Conservation (phyloP, 108 stramenopile genomes). For the Cyclotella kingstonii region DNA sequence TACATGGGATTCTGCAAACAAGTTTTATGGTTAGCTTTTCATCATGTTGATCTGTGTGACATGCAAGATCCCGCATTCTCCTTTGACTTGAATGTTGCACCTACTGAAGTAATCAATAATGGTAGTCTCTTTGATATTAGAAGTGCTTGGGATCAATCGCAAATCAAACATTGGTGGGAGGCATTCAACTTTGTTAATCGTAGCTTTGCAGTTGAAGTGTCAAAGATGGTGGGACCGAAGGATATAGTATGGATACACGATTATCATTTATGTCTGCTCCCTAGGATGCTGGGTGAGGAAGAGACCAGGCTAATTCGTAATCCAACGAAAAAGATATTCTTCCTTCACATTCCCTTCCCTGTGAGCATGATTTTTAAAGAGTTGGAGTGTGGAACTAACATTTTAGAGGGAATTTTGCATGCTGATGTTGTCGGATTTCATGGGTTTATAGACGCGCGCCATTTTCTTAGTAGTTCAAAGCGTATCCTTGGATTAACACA, state of each 20-base stretch:
- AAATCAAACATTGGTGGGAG: slow-evolving; percentile 43
- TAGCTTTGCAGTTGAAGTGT: slow-evolving; percentile 51
- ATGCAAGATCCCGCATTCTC: slow-evolving; percentile 36
- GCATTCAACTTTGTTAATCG: slow-evolving; percentile 58
- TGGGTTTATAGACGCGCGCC: slow-evolving; percentile 84
- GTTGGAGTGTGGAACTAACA: slow-evolving; percentile 52
- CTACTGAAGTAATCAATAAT: slow-evolving; percentile 6
- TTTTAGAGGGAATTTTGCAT: slow-evolving; percentile 69
- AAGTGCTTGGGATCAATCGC: slow-evolving; percentile 46
- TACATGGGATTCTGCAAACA: slow-evolving; percentile 74
- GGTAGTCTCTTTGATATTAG: slow-evolving; percentile 18
- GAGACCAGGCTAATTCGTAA: slow-evolving; percentile 18
- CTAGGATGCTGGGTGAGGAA: slow-evolving; percentile 48
- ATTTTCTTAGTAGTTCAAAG: slow-evolving; percentile 82
- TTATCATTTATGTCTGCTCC: slow-evolving; percentile 81
- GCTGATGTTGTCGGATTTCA: slow-evolving; percentile 87
- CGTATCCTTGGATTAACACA: slow-evolving; percentile 72
- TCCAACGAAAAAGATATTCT: slow-evolving; percentile 64
- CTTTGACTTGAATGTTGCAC: slow-evolving; percentile 47
- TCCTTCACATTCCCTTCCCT: slow-evolving; percentile 87
- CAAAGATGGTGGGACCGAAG: slow-evolving; percentile 28
- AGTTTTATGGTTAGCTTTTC: slow-evolving; percentile 73
- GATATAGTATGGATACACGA: slow-evolving; percentile 87
- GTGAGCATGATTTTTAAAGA: slow-evolving; percentile 79
- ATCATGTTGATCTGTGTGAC: slow-evolving; percentile 64